Evolutionary conservation across 106 monocot genomes (phyloP).

Genomic region (Apostasia ramifera): DNA sequence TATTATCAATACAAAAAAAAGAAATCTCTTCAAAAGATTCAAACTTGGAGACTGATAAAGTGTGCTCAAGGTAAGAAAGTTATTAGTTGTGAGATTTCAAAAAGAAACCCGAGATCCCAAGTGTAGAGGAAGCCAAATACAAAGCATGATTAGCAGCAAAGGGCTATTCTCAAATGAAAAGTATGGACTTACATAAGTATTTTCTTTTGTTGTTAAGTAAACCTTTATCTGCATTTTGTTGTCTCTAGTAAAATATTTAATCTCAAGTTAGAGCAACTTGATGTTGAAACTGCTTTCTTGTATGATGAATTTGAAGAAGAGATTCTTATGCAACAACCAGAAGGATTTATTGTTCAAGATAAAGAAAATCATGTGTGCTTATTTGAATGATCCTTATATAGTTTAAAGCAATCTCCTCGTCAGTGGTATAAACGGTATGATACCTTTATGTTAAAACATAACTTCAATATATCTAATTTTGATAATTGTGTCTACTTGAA

Average conservation of each 20-base stretch:
- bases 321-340: not conserved
- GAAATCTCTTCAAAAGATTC: not conserved
- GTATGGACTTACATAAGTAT: not conserved
- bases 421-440: not conserved
- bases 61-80: not conserved
- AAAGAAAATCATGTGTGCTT: constrained; percentile 2
- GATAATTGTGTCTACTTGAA: no score
- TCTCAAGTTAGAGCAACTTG: not conserved
- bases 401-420: not conserved
- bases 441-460: no score
- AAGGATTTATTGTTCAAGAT: not conserved
- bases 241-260: not conserved
- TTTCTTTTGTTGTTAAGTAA: not conserved
- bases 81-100: not conserved
- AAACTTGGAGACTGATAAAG: not conserved
- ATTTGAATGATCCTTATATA: not conserved
- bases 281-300: not conserved
- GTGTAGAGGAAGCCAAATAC: not conserved
- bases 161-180: not conserved
- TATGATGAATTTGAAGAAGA: not conserved
- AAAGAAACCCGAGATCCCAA: not conserved
- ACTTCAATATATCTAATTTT: no score
- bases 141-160: not conserved
- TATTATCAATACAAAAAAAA: no score
- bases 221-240: not conserved